Evolutionary conservation across 2,329 filamentous ascomycete genomes (phyloP), one percentile per base, ranked within the genome.

Genomic region (Pleomassaria siparia): DNA sequence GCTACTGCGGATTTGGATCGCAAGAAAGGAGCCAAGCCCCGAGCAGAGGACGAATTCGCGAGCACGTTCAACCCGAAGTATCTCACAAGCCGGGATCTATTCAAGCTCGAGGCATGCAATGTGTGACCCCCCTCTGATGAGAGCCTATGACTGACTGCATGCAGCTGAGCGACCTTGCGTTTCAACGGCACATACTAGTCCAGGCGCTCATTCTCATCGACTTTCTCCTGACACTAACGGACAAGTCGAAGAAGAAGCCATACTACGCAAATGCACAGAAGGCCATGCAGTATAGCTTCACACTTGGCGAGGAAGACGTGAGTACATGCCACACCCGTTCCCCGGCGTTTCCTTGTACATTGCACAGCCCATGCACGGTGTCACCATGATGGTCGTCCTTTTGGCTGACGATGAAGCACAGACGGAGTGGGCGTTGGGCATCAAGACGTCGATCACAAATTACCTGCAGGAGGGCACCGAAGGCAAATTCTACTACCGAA

Each of bases 11-110:
- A 81, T 81, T 72, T 84, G 86, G 88, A 90, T 43, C 75, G 77
- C 39, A 85, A 83, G 53, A 59, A 56, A 49, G 60, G 55, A 15
- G 45, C 81, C 80, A 54, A 83, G 82, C 4, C 73, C 69, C 24
- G 95, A 91, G 72, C 83, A 89, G 42, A 49, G 21, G 79, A 78
- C 43, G 85, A 86, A 51, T 74, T 85, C 42, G 79, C 84, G 20
- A 87, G 84, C 63, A 85, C 83, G 20, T 97, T 96, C 74, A 99
- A 99, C 62, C 92, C 95, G 1, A 99, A 97, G 67, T 99, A 99
- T 67, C 80, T 99, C 15, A 99, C 94, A n/a, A 97, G 91, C 69
- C 83, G 88, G 55, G 95, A 99, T 67, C 78, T 99, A 1, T 99
- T 99, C 70, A 90, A 95, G 62, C 82, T 99, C 37, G 94, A 99